These are phyloP conservation scores for Erysimum pusillum DNA, from an alignment of 441 rosid species.

Conservation along the genomic window DNA sequence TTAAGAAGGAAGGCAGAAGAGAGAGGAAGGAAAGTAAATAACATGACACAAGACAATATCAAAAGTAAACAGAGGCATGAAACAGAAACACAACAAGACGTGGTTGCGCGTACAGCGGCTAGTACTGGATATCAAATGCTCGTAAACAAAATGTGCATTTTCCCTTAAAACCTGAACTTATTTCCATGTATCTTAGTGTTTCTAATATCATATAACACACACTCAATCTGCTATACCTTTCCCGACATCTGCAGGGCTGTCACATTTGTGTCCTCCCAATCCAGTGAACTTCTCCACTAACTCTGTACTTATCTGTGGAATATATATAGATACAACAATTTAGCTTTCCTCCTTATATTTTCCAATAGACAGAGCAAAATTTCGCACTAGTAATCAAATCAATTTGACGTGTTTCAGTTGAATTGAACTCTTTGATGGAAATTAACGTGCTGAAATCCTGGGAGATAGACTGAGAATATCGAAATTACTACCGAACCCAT, in stretches of 20 bases:
- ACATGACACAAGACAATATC: neutral
- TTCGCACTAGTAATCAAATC: conserved; percentile 3
- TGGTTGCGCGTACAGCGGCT: conserved; percentile 1
- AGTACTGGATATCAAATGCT: conserved; percentile 1
- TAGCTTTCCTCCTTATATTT: neutral
- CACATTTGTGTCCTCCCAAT: conserved; percentile 66
- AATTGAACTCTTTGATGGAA: neutral
- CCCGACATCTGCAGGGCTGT: conserved; percentile 63
- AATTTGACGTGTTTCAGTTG: conserved; percentile 2
- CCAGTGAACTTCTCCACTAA: conserved; percentile 61
- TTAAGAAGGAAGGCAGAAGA: conserved; percentile 22
- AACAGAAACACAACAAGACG: conserved; percentile 3
- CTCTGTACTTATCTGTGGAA: conserved; percentile 54
- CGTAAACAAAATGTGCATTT: neutral
- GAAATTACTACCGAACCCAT: neutral
- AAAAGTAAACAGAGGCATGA: conserved; percentile 33
- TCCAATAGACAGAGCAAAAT: neutral
- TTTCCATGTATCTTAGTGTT: conserved; percentile 10
- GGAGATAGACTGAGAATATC: neutral
- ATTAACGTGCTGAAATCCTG: neutral
- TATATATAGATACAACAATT: conserved; percentile 20
- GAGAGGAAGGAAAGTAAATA: conserved; percentile 17
- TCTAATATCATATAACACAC: neutral
- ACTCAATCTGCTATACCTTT: conserved; percentile 56
- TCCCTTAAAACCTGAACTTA: neutral